Evolutionary conservation across 495 filamentous ascomycete genomes (phyloP), one percentile per base, ranked within the genome.

Genomic region (Penicillium paradoxum): DNA sequence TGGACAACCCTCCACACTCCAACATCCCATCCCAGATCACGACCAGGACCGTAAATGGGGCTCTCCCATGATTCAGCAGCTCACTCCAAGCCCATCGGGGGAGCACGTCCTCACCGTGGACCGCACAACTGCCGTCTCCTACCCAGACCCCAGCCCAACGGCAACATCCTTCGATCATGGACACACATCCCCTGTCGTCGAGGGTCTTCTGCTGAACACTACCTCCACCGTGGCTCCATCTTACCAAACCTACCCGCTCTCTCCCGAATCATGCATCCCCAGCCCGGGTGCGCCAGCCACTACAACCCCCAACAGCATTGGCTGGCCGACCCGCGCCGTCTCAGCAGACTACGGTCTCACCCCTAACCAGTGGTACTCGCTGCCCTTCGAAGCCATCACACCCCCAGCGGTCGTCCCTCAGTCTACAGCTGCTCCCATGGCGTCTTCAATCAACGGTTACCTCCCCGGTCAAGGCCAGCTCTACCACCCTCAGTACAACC

Each of bases 331-430:
- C 22, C 63, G 58, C 37, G 38, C 62, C 41, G 44, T 63, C 46
- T 59, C 67, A 17, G 50, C 66, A 46, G 69, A 65, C 53, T 30
- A 64, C 48, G 56, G 49, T 22, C 48, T 56, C 15, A 64, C 63
- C 46, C 52, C 55, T 1, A 18, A 51, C 11, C 63, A 64, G 36
- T 74, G 71, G 71, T 73, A 70, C 49, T 47, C 59, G 6, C 59
- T 72, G 55, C 56, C 70, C 30, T 59, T 70, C 15, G 71, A 71
- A 18, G 53, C 62, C 11, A 56, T 59, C 36, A 60, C 62, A 22
- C 71, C 64, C 8, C 55, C 64, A 22, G 37, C 58, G 0, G 49
- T 58, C 15, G 57, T 66, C 9, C 57, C 64, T 13, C 71, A 69
- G 34, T 52, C 60, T 5, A 29, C 41, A n/a, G 43, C 64, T 15